Evolutionary conservation across 2,329 filamentous ascomycete genomes (phyloP), one percentile per base, ranked within the genome.

Genomic region (Scorias spongiosa): DNA sequence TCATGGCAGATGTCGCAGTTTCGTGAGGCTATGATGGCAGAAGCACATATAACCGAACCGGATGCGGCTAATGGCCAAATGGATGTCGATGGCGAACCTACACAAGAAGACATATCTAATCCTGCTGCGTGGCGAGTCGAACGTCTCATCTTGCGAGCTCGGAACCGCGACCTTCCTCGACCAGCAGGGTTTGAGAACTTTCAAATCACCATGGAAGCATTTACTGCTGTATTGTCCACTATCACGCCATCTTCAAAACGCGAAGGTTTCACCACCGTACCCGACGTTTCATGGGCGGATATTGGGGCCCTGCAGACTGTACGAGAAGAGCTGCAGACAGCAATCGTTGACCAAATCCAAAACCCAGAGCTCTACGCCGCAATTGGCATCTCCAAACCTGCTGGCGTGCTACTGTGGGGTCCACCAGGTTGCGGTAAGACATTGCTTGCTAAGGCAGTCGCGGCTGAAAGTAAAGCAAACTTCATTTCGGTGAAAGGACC

Each of bases 401-500:
- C 85, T 0, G 91, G 91, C 12, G 86, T 95, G 2, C 72, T 98
- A 1, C 83, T 98, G 44, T 98, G 89, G 86, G 91, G 91, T 0
- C 91, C 91, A 1, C 91, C 91, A 0, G 91, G 91, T 6, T 98
- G 91, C 62, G 91, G 91, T 54, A 98, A 98, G 63, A 98, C 91
- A 0, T 74, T 98, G 1, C 78, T 98, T 1, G 91, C 91, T 14
- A 95, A 96, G 65, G 91, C 91, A 2, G 87, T 95, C 4, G 91
- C 91, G 44, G 93, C 93, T 61, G 87, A 94, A 60, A 88, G 84
- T 7, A 86, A 89, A 61, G 91, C 91, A 40, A 96, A 94, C 63
- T 98, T 98, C 68, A 98, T 98, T 63, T 87, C 86, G 42, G 86
- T 98, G 64, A 95, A 95, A 63, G 91, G 91, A 0, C 91, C 91